These are phyloP conservation scores for Eucalyptus tenuipes DNA, from an alignment of 345 rosid genomes.

Conservation along the genomic window DNA sequence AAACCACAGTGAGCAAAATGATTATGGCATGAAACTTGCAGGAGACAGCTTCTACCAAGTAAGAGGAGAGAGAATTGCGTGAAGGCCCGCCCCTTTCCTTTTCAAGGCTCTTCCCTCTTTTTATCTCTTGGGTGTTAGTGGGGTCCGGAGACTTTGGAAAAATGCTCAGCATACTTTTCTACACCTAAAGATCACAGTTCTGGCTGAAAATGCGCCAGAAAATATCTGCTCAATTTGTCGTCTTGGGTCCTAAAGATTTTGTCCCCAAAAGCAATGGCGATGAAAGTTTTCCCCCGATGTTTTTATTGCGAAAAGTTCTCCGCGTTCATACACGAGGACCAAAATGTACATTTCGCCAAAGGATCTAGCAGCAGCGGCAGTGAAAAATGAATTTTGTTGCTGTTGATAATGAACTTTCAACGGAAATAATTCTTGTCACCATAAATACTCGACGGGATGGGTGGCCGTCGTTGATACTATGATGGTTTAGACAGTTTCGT, in stretches of 20 bases:
- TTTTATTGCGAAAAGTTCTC: background rate
- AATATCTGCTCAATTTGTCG: background rate
- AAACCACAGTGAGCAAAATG: background rate
- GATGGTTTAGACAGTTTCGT: background rate
- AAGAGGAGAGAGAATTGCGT: background rate
- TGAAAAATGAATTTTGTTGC: background rate
- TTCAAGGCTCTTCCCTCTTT: background rate
- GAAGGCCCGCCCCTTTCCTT: background rate
- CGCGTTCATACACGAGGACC: background rate
- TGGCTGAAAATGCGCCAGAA: background rate
- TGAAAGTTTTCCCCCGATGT: background rate
- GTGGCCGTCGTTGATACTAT: background rate
- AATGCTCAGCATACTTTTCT: background rate
- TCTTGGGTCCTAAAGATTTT: background rate
- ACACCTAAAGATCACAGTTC: background rate
- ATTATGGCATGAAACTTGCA: background rate
- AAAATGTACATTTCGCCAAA: background rate
- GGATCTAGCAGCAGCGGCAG: background rate
- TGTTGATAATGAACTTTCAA: background rate
- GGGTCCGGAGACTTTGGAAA: background rate
- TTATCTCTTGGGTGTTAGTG: background rate
- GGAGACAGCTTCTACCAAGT: background rate
- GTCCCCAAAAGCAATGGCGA: background rate
- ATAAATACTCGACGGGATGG: background rate
- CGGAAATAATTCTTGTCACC: background rate